Conservation (phyloP, 2,329 filamentous ascomycete genomes). For the Trichothecium sympodiale region DNA sequence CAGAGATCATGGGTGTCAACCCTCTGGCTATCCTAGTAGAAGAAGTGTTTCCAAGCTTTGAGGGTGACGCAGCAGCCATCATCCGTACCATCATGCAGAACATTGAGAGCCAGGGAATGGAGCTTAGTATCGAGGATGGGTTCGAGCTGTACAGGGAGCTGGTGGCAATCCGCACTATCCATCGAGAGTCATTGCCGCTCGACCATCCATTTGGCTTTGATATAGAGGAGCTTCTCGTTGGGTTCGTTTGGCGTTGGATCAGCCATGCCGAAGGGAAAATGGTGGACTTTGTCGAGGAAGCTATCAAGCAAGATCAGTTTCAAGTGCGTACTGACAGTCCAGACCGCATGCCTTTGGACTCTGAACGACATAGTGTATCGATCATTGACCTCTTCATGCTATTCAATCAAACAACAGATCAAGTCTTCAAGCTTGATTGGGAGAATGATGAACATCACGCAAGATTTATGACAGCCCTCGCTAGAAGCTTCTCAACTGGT, state of each 20-base stretch:
- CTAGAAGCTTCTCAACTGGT: constrained; percentile 73
- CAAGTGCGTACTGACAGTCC: constrained; percentile 56
- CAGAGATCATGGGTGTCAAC: constrained; percentile 69
- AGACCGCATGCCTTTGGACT: constrained; percentile 56
- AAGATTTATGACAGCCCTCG: constrained; percentile 90
- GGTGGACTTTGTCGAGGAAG: constrained; percentile 75
- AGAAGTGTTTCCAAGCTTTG: constrained; percentile 80
- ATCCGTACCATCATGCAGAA: constrained; percentile 70
- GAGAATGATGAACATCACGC: constrained; percentile 88
- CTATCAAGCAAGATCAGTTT: constrained; percentile 84
- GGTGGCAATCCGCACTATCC: constrained; percentile 72
- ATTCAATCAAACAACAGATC: constrained; percentile 85
- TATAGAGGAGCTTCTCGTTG: constrained; percentile 73
- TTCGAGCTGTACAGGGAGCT: constrained; percentile 90
- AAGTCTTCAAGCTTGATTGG: constrained; percentile 80
- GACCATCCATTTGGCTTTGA: constrained; percentile 71
- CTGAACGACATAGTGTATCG: constrained; percentile 84
- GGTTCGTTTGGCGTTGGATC: constrained; percentile 97
- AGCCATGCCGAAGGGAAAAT: constrained; percentile 68
- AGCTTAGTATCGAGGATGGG: constrained; percentile 81
- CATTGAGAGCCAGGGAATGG: constrained; percentile 55
- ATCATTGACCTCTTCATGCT: constrained; percentile 88
- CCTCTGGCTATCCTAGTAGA: constrained; percentile 62
- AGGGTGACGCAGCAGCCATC: constrained; percentile 78
- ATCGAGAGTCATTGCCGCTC: constrained; percentile 58